Percentiles rank a stretch among this genome's conserved stretches.
Evolutionary conservation across 2,329 filamentous ascomycete genomes (phyloP).

Genomic region (Lachnellula subtilissima): DNA sequence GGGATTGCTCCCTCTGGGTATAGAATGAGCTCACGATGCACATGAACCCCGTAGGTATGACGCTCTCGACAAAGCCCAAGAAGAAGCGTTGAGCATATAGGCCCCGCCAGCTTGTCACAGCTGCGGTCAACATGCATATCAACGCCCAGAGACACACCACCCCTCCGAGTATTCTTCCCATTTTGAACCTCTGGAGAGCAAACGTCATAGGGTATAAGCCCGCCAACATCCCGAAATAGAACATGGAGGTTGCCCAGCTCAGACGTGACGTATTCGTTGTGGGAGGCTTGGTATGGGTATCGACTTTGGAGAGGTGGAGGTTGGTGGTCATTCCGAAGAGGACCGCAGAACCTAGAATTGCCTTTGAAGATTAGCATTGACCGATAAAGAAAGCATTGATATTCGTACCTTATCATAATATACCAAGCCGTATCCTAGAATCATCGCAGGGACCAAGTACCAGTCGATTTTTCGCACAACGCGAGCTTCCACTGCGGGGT

Average conservation of each 20-base stretch:
- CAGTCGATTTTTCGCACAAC: conserved; percentile 63
- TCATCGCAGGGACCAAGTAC: conserved; percentile 65
- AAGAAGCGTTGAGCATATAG: conserved; percentile 65
- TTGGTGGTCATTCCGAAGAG: conserved; percentile 74
- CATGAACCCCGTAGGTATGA: conserved; percentile 65
- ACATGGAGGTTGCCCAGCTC: conserved; percentile 72
- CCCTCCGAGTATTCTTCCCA: conserved; percentile 58
- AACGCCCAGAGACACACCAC: conserved; percentile 62
- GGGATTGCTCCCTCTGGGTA: conserved; percentile 59
- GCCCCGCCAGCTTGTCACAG: conserved; percentile 57
- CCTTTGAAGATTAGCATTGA: conserved; percentile 35
- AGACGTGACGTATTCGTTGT: conserved; percentile 62
- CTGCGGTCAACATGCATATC: conserved; percentile 64
- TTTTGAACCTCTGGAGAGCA: conserved; percentile 61
- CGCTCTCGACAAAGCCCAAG: conserved; percentile 55
- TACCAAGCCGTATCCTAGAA: conserved; percentile 59
- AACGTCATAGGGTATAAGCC: conserved; percentile 72
- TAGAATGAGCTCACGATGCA: conserved; percentile 58
- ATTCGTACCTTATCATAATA: conserved; percentile 60
- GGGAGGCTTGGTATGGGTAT: conserved; percentile 44
- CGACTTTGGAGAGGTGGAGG: conserved; percentile 52
- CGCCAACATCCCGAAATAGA: conserved; percentile 75
- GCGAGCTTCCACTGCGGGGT: conserved; percentile 48
- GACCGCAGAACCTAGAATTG: conserved; percentile 67
- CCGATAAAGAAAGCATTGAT: background rate